These are phyloP conservation scores for Prunus salicina DNA, from an alignment of 306 rosid genomes.

Conservation along the genomic window DNA sequence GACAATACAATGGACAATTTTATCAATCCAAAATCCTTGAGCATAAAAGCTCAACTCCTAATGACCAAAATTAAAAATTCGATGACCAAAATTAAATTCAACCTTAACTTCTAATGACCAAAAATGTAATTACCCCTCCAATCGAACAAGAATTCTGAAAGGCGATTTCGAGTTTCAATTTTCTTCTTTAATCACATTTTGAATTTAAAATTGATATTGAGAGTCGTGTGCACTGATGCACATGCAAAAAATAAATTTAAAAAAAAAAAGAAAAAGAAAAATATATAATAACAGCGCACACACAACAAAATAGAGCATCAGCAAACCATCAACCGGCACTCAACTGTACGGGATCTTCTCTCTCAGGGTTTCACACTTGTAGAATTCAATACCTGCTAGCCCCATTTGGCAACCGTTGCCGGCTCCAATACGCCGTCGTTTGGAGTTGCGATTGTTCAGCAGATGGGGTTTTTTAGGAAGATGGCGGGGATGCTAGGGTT, in stretches of 20 bases:
- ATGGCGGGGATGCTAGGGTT: slow-evolving; percentile 62
- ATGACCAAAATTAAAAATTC: too few relatives aligned
- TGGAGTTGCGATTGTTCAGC: neutral
- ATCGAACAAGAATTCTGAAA: too few relatives aligned
- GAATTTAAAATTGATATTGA: too few relatives aligned
- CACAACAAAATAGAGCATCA: neutral
- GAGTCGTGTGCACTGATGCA: too few relatives aligned
- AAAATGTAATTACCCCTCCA: too few relatives aligned
- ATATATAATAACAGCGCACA: neutral
- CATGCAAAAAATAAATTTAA: neutral
- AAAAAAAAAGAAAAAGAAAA: neutral
- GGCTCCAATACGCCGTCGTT: neutral
- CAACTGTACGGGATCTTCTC: neutral
- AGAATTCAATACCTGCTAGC: neutral
- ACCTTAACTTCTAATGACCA: too few relatives aligned
- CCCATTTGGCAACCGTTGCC: neutral
- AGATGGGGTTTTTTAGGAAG: slow-evolving; percentile 57
- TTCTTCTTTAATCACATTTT: too few relatives aligned
- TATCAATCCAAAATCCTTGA: too few relatives aligned
- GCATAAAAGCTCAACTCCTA: too few relatives aligned
- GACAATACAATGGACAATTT: too few relatives aligned
- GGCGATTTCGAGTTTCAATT: too few relatives aligned
- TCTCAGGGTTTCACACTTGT: neutral
- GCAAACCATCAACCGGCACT: neutral
- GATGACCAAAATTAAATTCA: too few relatives aligned